Conservation (phyloP, 208 protist genomes). For the Acanthamoeba lenticulata region DNA sequence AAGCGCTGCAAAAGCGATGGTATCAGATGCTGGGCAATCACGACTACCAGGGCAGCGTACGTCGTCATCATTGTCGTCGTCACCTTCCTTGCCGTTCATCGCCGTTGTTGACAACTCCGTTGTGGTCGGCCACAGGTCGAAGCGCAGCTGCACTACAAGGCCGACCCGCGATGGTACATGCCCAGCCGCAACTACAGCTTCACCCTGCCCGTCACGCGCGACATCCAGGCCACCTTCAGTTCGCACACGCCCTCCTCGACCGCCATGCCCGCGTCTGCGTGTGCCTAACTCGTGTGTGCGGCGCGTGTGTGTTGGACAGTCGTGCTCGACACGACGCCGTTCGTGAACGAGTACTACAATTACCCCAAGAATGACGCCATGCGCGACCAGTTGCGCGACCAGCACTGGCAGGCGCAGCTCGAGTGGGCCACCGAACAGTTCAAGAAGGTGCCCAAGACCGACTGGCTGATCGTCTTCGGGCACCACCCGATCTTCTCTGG, state of each 20-base stretch:
- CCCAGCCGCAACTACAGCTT: constrained; percentile 78
- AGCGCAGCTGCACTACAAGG: constrained; percentile 68
- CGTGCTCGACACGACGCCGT: constrained; percentile 20
- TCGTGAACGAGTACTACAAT: constrained; percentile 44
- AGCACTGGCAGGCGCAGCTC: constrained; percentile 74
- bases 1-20: constrained; percentile 73
- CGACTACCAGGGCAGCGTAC: constrained; percentile 78
- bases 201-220: constrained; percentile 50
- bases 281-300: neutral
- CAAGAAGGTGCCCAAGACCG: constrained; percentile 10
- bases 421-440: constrained; percentile 76
- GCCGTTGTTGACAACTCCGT: constrained; percentile 70
- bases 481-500: constrained; percentile 82
- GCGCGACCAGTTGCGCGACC: constrained; percentile 33
- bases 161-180: constrained; percentile 74
- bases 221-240: constrained; percentile 5
- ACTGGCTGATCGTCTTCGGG: constrained; percentile 82
- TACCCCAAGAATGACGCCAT: neutral
- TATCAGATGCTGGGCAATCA: constrained; percentile 83
- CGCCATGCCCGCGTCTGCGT: neutral
- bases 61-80: no score
- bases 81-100: no score
- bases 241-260: neutral
- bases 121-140: constrained; percentile 62
- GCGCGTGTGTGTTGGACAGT: neutral